Conservation (phyloP, 148 eudicot species). For the Chenopodium suecicum region DNA sequence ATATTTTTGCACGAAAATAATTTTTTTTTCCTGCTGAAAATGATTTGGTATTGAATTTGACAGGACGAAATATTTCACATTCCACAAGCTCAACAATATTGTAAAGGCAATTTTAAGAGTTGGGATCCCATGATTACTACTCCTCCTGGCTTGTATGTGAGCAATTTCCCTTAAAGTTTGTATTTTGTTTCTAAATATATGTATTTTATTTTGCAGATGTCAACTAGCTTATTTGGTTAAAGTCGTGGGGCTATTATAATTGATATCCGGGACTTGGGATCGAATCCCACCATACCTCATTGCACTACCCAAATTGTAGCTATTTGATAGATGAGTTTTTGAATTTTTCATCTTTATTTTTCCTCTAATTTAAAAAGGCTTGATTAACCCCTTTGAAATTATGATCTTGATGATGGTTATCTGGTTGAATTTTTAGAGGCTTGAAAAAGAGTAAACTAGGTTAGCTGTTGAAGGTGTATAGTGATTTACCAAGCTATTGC, state of each 20-base stretch:
- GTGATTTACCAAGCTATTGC: neutral
- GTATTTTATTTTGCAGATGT: neutral
- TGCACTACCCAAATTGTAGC: too few relatives aligned
- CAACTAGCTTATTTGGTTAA: too few relatives aligned
- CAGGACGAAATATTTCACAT: conserved; percentile 97
- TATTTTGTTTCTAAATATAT: neutral
- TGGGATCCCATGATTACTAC: conserved; percentile 99
- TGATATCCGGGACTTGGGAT: too few relatives aligned
- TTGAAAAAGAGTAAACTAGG: neutral
- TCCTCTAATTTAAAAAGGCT: too few relatives aligned
- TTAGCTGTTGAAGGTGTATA: neutral
- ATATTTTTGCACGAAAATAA: neutral
- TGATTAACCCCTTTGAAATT: too few relatives aligned
- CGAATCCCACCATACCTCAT: too few relatives aligned
- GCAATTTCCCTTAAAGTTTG: neutral
- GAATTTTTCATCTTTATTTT: too few relatives aligned
- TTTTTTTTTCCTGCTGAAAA: conserved; percentile 2
- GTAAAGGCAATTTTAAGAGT: conserved; percentile 70
- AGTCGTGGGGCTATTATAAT: too few relatives aligned
- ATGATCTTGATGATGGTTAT: too few relatives aligned
- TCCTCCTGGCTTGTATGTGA: conserved; percentile 85
- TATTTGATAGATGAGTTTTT: too few relatives aligned
- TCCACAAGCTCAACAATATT: conserved; percentile 87
- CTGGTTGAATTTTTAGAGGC: neutral
- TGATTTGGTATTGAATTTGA: neutral